Conservation (phyloP, 2,329 filamentous ascomycete genomes). For the Herpotrichia juniperi region DNA sequence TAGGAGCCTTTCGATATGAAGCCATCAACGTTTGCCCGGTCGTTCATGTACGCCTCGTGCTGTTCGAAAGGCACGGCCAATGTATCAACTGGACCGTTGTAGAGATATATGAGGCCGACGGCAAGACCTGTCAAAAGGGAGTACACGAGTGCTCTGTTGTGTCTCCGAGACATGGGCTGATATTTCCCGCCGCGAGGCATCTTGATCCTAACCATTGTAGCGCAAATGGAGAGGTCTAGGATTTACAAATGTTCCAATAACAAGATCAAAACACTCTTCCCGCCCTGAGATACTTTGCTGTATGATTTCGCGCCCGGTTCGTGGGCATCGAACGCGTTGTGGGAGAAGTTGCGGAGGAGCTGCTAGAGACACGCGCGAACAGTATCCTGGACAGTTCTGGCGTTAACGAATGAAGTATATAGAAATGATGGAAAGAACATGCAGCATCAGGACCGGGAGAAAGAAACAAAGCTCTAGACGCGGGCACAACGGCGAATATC, state of each 20-base stretch:
- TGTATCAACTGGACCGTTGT: conserved; percentile 33
- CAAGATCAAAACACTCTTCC: neutral
- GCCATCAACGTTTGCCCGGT: conserved; percentile 17
- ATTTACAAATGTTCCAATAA: neutral
- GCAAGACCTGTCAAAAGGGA: conserved; percentile 27
- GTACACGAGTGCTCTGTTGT: conserved; percentile 34
- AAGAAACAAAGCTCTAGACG: neutral
- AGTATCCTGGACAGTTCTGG: neutral
- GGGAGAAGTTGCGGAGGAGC: neutral
- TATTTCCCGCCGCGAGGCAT: conserved; percentile 25
- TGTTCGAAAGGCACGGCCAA: conserved; percentile 34
- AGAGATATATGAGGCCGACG: conserved; percentile 37
- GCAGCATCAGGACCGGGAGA: conserved; percentile 1
- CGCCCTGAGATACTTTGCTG: neutral
- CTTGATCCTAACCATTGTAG: conserved; percentile 36
- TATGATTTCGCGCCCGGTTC: neutral
- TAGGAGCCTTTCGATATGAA: conserved; percentile 33
- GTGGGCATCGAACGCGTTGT: neutral
- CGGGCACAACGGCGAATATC: neutral
- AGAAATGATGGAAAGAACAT: neutral
- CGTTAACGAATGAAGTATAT: neutral
- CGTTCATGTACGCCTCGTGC: conserved; percentile 42
- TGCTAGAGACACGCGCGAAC: neutral
- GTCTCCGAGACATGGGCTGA: conserved; percentile 37
- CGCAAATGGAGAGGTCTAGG: neutral